Evolutionary conservation across 768 basidiomycete species (phyloP), one percentile per base, ranked within the genome.

Genomic region (Ramaria rubella): DNA sequence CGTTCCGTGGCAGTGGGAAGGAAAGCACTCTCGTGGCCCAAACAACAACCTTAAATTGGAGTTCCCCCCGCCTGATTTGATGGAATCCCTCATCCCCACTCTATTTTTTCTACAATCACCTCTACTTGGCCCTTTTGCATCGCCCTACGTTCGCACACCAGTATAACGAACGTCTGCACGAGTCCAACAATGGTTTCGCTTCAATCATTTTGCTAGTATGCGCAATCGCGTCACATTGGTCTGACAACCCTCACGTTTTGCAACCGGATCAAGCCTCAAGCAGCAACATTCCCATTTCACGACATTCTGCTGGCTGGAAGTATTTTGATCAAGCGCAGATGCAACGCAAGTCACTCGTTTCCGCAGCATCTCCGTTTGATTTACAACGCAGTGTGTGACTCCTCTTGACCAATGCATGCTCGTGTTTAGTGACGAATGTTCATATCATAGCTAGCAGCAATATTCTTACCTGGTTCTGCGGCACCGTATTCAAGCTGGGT

Each of bases 401-500:
- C 3, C 7, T 58, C 63, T 21, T 53, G 30, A 31, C 8, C 9
- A 45, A 7, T 17, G 7, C 15, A 17, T 42, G 15, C 15, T 42
- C 6, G 21, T 19, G 15, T 23, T 26, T 23, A 42, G n/a, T n/a
- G n/a, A n/a, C n/a, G n/a, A 51, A 17, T n/a, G 4, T 7, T 38
- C 15, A 38, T 34, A 21, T 36, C 38, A 3, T 46, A 66, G 66
- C 65, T 70, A 38, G 58, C 77, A 9, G 75, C 78, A 0, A 64
- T 75, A 60, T 83, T 76, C 66, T 70, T 83, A 21, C 77, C 78
- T 61, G 81, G 80, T 0, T 78, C 80, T 0, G 81, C 79, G 0
- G 77, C 79, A 0, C 83, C 82, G 2, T 83, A 85, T 53, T 76
- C 80, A 11, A 80, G 77, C 55, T 90, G 89, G 89, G 80, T 78